Percentiles rank a stretch among this genome's conserved stretches.
Evolutionary conservation across 1,284 basidiomycete genomes (phyloP).

Genomic region (Ceratobasidium sp.): DNA sequence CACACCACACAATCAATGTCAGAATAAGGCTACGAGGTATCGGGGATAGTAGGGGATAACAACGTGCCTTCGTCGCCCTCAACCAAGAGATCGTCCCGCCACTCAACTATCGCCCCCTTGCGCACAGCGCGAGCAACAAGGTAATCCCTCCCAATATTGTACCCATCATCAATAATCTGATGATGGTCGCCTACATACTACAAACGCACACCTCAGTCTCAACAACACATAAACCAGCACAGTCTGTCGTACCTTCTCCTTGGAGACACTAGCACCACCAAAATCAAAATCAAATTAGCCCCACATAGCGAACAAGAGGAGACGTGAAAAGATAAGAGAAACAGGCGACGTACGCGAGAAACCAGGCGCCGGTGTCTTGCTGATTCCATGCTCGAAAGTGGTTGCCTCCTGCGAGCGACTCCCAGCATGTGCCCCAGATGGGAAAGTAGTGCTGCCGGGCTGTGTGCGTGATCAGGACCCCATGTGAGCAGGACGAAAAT

Average conservation of each 20-base stretch:
- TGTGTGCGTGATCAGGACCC: constrained; percentile 11
- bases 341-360: constrained; percentile 56
- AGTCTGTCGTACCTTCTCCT: constrained; percentile 64
- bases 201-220: background rate
- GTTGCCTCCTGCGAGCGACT: constrained; percentile 61
- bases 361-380: constrained; percentile 63
- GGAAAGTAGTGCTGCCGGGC: constrained; percentile 47
- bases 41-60: too few species aligned
- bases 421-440: constrained; percentile 59
- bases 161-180: constrained; percentile 76
- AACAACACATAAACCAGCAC: background rate
- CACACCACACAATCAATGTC: constrained; percentile 9
- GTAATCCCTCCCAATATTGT: constrained; percentile 79
- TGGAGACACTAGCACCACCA: constrained; percentile 69
- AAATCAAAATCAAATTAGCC: background rate
- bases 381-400: constrained; percentile 63
- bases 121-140: constrained; percentile 71
- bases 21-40: background rate
- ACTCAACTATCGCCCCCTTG: constrained; percentile 76
- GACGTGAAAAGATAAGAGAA: background rate
- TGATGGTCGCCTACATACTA: constrained; percentile 73
- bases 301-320: constrained; percentile 15
- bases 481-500: background rate
- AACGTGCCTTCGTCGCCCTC: constrained; percentile 70
- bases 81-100: constrained; percentile 71